Conservation (phyloP, 345 rosid species). For the Excoecaria agallocha region DNA sequence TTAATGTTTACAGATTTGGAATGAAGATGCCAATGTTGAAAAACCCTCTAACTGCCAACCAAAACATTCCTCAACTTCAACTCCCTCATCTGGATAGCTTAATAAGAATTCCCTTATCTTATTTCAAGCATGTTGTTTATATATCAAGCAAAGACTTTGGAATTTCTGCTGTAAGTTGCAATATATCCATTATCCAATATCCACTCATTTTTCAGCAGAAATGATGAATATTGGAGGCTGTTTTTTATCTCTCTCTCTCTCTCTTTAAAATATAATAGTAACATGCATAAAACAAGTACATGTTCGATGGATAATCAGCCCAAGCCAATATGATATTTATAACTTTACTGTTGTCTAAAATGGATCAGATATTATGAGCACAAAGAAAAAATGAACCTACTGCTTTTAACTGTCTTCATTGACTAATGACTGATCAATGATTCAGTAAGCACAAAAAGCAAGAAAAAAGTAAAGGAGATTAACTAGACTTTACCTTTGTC, state of each 20-base stretch:
- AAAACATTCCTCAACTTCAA: neutral
- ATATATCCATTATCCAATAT: neutral
- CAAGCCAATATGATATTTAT: neutral
- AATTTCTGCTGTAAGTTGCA: neutral
- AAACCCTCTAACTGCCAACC: no score
- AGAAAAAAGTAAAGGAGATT: neutral
- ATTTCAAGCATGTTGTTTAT: neutral
- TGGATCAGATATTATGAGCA: neutral
- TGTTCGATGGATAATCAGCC: neutral
- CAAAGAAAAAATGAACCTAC: neutral
- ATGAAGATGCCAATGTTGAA: no score
- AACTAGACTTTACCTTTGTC: constrained; percentile 65
- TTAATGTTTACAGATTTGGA: neutral
- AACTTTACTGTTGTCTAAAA: neutral
- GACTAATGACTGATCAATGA: neutral
- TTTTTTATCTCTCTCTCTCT: no score
- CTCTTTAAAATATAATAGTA: neutral
- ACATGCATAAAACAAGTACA: neutral
- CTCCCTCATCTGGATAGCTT: neutral
- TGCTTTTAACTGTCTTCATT: neutral
- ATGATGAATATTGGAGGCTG: neutral
- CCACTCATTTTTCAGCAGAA: neutral
- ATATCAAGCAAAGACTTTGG: neutral
- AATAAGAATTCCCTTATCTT: no score
- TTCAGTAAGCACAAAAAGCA: neutral